Percentiles rank a stretch among this genome's conserved stretches.
These are phyloP conservation scores for Saccharomyces hybrid DNA, from an alignment of 1,139 yeast genomes.

Conservation along the genomic window DNA sequence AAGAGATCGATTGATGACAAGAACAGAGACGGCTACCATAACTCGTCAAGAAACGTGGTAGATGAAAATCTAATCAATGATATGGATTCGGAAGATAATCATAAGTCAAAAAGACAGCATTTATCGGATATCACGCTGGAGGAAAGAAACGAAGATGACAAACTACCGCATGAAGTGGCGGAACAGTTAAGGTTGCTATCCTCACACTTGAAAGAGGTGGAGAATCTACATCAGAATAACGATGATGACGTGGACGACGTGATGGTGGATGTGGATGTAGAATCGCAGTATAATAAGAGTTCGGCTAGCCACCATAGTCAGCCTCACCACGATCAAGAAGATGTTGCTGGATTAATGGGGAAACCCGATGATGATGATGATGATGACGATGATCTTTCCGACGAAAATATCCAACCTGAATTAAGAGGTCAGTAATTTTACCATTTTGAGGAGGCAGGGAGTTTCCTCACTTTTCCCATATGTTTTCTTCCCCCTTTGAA, in stretches of 20 bases:
- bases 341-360: not conserved
- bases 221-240: slow-evolving; percentile 14
- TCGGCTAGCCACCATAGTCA: not conserved
- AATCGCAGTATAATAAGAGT: not conserved
- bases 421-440: slow-evolving; percentile 26
- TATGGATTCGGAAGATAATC: slow-evolving; percentile 10
- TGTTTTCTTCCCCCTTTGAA: not conserved
- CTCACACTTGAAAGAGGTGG: slow-evolving; percentile 31
- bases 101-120: not conserved
- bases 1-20: not conserved
- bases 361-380: slow-evolving; percentile 1
- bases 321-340: not conserved
- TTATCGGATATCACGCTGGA: not conserved
- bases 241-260: slow-evolving; percentile 5
- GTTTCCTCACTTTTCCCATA: not conserved
- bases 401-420: slow-evolving; percentile 33
- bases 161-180: slow-evolving; percentile 31
- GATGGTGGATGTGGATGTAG: not conserved
- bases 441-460: not conserved
- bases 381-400: slow-evolving; percentile 14
- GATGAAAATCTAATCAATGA: slow-evolving; percentile 10
- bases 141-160: slow-evolving; percentile 28
- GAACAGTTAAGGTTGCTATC: slow-evolving; percentile 30
- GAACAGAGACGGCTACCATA: not conserved
- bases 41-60: not conserved